Evolutionary conservation across 768 basidiomycete genomes (phyloP), one percentile per base, ranked within the genome.

Genomic region (Psilocybe cubensis): DNA sequence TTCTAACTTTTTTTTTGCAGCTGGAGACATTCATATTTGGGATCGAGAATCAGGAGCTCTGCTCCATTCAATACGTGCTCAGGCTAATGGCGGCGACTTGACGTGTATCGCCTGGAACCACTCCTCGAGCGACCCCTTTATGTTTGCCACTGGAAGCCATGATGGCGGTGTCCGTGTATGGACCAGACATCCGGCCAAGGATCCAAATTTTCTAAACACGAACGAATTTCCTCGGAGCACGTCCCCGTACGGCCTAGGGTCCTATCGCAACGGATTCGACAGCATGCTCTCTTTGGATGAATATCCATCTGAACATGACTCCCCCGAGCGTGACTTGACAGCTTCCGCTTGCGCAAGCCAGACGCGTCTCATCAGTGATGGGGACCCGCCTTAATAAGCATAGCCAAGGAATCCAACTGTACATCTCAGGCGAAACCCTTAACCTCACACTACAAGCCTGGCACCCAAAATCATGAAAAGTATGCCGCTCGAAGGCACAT

Each of bases 21-120:
- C 83, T 58, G 92, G 92, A 3, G 89, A 92, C 64, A 86, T 94
- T 12, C 87, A 91, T 66, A 89, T 93, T 11, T 94, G 92, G 92
- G 92, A 94, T 65, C 83, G 86, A 57, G 90, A 92, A 72, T 88
- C 88, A 10, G 92, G 83, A 4, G 79, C 84, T 7, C 74, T 91
- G 1, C 76, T 94, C 2, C 90, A 91, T 59, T 81, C 86, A 60
- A 79, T 94, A 62, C 84, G 81, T 12, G 80, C 85, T 25, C 87
- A 86, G 66, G 76, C 74, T 12, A 79, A 82, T 27, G 81, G 83
- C 3, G 88, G 87, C 23, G 90, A 92, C 66, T 66, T 93, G 57
- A 92, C 92, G 8, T 89, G 88, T 59, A 82, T 92, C 38, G 88
- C 89, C 12, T 93, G 91, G 90, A 93, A 91, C 66, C 83, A 82